These are phyloP conservation scores for Papiliotrema laurentii DNA, from an alignment of 1,284 basidiomycete genomes.

Conservation along the genomic window DNA sequence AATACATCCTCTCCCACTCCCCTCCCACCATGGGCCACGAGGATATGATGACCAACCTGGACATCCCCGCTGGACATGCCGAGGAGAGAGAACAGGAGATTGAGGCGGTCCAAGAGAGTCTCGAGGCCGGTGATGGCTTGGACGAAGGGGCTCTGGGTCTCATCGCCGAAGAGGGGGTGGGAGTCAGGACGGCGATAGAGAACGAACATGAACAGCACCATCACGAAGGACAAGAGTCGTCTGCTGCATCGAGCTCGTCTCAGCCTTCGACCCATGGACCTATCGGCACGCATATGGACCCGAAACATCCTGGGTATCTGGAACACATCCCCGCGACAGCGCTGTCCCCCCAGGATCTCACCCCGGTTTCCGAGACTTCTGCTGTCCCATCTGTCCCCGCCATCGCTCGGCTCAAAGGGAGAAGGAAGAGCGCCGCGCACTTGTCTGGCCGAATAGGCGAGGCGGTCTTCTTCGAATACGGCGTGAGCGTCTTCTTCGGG, in stretches of 20 bases:
- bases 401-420: background rate
- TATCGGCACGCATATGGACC: slow-evolving; percentile 30
- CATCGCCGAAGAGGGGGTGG: slow-evolving; percentile 9
- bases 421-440: slow-evolving; percentile 15
- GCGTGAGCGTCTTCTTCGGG: slow-evolving; percentile 84
- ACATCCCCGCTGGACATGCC: slow-evolving; percentile 9
- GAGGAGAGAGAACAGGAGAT: slow-evolving; percentile 13
- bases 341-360: slow-evolving; percentile 23
- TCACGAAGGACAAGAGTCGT: too few relatives aligned
- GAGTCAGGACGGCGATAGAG: slow-evolving; percentile 10
- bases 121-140: slow-evolving; percentile 17
- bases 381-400: background rate
- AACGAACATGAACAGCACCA: background rate
- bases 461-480: slow-evolving; percentile 72
- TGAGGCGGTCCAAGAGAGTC: slow-evolving; percentile 14
- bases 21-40: slow-evolving; percentile 19
- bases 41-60: slow-evolving; percentile 10
- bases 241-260: too few relatives aligned
- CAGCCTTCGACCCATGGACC: slow-evolving; percentile 4
- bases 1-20: slow-evolving; percentile 45
- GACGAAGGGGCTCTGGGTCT: slow-evolving; percentile 10
- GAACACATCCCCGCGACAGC: slow-evolving; percentile 31
- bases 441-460: slow-evolving; percentile 58
- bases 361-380: background rate
- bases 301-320: slow-evolving; percentile 26